Evolutionary conservation across 2,329 filamentous ascomycete genomes (phyloP).

Genomic region (Talaromyces sp.): DNA sequence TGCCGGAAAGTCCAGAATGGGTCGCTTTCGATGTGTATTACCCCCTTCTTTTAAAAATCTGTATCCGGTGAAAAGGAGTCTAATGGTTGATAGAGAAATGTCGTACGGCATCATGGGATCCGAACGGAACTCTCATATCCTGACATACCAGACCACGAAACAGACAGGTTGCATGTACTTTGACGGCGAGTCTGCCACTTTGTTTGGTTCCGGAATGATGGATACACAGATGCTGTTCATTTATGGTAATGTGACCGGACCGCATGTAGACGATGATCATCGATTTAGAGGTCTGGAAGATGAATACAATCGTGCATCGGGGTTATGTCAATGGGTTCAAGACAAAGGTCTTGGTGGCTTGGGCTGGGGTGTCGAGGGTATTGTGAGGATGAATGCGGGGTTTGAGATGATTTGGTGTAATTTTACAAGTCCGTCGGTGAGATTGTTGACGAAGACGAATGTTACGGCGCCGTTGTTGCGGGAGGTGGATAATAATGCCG

Average conservation of each 20-base stretch:
- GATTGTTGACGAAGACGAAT: constrained; percentile 46
- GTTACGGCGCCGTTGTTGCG: constrained; percentile 45
- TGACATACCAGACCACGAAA: constrained; percentile 50
- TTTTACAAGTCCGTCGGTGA: constrained; percentile 45
- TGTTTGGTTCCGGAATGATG: constrained; percentile 48
- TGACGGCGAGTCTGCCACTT: constrained; percentile 50
- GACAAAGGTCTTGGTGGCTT: constrained; percentile 41
- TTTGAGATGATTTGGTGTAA: constrained; percentile 56
- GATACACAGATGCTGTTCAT: constrained; percentile 52
- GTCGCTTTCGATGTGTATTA: constrained; percentile 47
- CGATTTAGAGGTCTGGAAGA: constrained; percentile 38
- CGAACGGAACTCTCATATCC: constrained; percentile 43
- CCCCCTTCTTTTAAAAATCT: neutral
- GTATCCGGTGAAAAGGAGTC: neutral
- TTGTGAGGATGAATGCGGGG: constrained; percentile 53
- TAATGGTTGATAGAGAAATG: constrained; percentile 38
- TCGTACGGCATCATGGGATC: constrained; percentile 54
- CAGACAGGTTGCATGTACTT: constrained; percentile 48
- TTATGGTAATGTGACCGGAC: constrained; percentile 47
- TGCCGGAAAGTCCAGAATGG: constrained; percentile 52
- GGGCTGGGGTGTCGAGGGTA: constrained; percentile 51
- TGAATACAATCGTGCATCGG: constrained; percentile 49
- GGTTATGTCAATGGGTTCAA: constrained; percentile 48
- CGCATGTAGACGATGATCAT: constrained; percentile 19
- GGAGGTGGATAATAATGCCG: neutral